phyloP scores from a whole-genome alignment of 2,329 filamentous ascomycete species.

The Calonectria naviculata region DNA sequence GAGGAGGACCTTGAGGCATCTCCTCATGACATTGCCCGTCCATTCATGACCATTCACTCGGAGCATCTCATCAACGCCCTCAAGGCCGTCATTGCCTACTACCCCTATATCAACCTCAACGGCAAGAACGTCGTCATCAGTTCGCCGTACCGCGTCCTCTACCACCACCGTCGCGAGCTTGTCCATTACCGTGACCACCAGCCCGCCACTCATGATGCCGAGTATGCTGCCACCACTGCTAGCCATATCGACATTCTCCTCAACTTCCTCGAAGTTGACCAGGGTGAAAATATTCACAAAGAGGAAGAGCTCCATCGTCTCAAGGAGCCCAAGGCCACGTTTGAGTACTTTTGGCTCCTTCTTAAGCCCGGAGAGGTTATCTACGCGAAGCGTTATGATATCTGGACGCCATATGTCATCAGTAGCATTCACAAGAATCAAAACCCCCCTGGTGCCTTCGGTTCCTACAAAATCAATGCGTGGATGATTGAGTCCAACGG shows the following conservation, averaged over 20 bases:
- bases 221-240: slow-evolving; percentile 53
- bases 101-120: slow-evolving; percentile 53
- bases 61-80: slow-evolving; percentile 59
- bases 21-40: slow-evolving; percentile 43
- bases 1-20: slow-evolving; percentile 38
- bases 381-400: slow-evolving; percentile 52
- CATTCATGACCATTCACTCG: slow-evolving; percentile 57
- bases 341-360: slow-evolving; percentile 58
- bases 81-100: slow-evolving; percentile 59
- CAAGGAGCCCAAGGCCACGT: slow-evolving; percentile 54
- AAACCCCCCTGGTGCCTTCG: slow-evolving; percentile 10
- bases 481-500: slow-evolving; percentile 55
- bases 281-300: slow-evolving; percentile 49
- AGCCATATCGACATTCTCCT: slow-evolving; percentile 59
- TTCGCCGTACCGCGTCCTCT: slow-evolving; percentile 59
- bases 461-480: slow-evolving; percentile 46
- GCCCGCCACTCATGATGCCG: slow-evolving; percentile 51
- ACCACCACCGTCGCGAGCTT: slow-evolving; percentile 58
- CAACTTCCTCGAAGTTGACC: slow-evolving; percentile 52
- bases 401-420: slow-evolving; percentile 56
- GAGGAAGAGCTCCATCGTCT: slow-evolving; percentile 54
- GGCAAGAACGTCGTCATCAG: slow-evolving; percentile 51
- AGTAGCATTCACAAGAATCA: slow-evolving; percentile 43
- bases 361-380: slow-evolving; percentile 58
- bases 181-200: slow-evolving; percentile 54